Base-by-base conservation (phyloP, 2,329 filamentous ascomycete genomes). In the Sclerotinia sclerotiorum region DNA sequence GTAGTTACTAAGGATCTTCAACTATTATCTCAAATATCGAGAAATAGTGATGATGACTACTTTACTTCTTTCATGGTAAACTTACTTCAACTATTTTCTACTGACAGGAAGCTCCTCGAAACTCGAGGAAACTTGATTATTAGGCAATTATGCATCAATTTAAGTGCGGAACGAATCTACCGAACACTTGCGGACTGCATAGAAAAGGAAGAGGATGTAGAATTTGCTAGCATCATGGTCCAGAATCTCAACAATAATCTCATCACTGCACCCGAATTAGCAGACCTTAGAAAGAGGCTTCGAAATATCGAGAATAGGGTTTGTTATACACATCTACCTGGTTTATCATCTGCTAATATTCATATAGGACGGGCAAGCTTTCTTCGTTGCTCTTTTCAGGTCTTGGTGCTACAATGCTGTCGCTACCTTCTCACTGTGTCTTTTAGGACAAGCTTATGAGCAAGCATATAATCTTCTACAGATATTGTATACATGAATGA, bases 371-470 rank as follows among this genome's bases (percentile, higher is more conserved):
- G 95, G 94, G 0, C 95, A 99, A 82, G 91, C 90, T 3, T 93
- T 99, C 78, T 99, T 99, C 76, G 93, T 97, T 19, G 88, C 94
- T 2, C 82, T 99, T 4, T 99, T 99, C 80, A 88, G 93, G 68
- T 97, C 94, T 5, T 99, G 95, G 95, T 99, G 95, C 77, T 95
- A 97, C 78, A 99, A 99, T 76, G 94, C 95, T 2, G 96, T 99
- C 7, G 94, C 95, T 10, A 98, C 95, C 0, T 99, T 99, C 79
- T 98, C 94, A 3, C 83, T 99, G 5, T 99, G 95, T 77, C 84
- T 99, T 44, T 88, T 99, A 64, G 95, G 95, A 1, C 95, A 99
- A 80, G 95, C 94, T 17, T 99, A 99, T 77, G 95, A 99, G 78
- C 96, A 98, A 78, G 95, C 95, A 15, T 99, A 98, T 76, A 93